Percentiles rank a stretch among this genome's conserved stretches.
phyloP scores from a whole-genome alignment of 805 yeast species.

The Metschnikowia reukaufii region DNA sequence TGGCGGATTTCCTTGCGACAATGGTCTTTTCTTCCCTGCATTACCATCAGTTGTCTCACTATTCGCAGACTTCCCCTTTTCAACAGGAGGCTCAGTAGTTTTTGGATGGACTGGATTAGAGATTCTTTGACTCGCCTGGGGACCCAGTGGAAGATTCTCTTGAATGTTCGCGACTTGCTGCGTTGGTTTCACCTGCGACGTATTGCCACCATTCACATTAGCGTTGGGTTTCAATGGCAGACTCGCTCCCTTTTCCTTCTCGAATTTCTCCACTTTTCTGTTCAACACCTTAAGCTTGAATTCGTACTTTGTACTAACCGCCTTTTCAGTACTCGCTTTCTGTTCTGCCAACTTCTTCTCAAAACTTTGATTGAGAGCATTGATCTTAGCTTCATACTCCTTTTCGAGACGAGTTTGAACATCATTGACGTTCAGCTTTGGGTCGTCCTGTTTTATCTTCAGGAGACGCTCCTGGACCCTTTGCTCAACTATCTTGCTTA shows the following conservation, averaged over 20 bases:
- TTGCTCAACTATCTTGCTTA: slow-evolving; percentile 13
- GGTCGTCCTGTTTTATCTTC: background rate
- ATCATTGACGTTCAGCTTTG: slow-evolving; percentile 12
- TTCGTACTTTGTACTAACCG: slow-evolving; percentile 57
- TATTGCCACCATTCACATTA: background rate
- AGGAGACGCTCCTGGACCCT: slow-evolving; percentile 22
- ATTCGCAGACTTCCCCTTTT: background rate
- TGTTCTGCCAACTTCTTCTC: slow-evolving; percentile 18
- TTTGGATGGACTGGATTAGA: background rate
- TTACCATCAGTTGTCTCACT: background rate
- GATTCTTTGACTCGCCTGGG: background rate
- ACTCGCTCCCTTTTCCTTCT: slow-evolving; percentile 16
- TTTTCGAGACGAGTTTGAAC: slow-evolving; percentile 20
- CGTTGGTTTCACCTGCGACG: background rate
- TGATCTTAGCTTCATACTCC: slow-evolving; percentile 23
- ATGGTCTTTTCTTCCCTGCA: slow-evolving; percentile 5
- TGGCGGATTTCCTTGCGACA: slow-evolving; percentile 4
- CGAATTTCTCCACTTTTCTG: slow-evolving; percentile 53
- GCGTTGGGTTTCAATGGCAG: background rate
- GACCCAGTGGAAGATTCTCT: background rate
- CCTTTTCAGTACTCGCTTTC: slow-evolving; percentile 45
- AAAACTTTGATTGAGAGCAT: slow-evolving; percentile 24
- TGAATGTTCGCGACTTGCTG: background rate
- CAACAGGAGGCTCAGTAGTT: background rate
- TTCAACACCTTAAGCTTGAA: slow-evolving; percentile 57